Evolutionary conservation across 2,329 filamentous ascomycete genomes (phyloP), one percentile per base, ranked within the genome.

Genomic region (Trichophyton mentagrophytes): DNA sequence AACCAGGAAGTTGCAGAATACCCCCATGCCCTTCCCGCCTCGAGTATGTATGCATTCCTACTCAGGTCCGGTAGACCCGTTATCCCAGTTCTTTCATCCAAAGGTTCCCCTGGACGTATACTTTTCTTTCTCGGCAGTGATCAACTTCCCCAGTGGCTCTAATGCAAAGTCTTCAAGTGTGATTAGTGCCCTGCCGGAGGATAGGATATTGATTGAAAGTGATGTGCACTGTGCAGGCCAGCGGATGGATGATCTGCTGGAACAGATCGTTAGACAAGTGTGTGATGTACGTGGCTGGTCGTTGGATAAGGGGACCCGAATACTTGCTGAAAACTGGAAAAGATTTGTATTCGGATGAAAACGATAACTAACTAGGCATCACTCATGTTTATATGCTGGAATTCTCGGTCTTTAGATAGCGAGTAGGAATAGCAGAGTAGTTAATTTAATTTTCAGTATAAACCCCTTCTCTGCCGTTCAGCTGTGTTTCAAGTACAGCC

Each of bases 1-100:
- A 17, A 25, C 33, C 5, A 17, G 20, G 9, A 15, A 20, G 20
- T 3, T 60, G 62, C 36, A 56, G 58, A 55, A 27, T 33, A 7
- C 61, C 65, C 66, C 77, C 0, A 84, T 80, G 62, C 86, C 88
- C 0, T 97, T 87, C 66, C 91, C 93, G 3, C 90, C 91, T 0
- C 79, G 91, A 7, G 86, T 97, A 70, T 99, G 93, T 69, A 82
- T 99, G 62, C 93, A 99, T 73, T 96, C 91, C 0, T 99, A 90
- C 73, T 95, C 88, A 56, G 92, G 90, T 0, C 82, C 86, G 4
- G 78, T 83, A 9, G 85, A 93, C 61, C 81, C 86, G 36, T 75
- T 96, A 42, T 85, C 82, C 65, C 90, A 90, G 71, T 97, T 96
- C 68, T 75, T 90, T 56, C 80, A 87, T 64, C 82, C 83, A 1